Conservation (phyloP, 2,329 filamentous ascomycete genomes). For the Hymenoscyphus repandus region DNA sequence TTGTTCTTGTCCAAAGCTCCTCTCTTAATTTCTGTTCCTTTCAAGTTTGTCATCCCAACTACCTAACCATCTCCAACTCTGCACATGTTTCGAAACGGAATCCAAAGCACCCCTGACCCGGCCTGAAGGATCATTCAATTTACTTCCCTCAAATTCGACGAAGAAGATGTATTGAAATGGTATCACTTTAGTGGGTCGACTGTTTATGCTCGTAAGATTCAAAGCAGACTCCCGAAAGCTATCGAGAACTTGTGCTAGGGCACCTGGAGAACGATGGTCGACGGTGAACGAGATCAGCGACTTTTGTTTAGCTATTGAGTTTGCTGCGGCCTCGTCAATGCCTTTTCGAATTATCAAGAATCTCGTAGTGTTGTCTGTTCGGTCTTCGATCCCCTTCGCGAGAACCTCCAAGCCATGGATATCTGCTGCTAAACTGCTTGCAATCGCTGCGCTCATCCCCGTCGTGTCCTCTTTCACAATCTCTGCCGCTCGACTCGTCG, state of each 20-base stretch:
- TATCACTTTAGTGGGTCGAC: conserved; percentile 66
- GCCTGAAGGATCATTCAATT: conserved; percentile 45
- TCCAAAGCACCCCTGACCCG: conserved; percentile 56
- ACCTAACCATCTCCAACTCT: conserved; percentile 62
- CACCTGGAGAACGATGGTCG: conserved; percentile 70
- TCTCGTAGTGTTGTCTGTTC: conserved; percentile 69
- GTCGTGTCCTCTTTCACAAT: conserved; percentile 57
- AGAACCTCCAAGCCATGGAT: conserved; percentile 65
- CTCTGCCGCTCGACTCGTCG: conserved; percentile 80
- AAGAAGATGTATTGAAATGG: conserved; percentile 95
- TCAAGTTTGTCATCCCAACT: conserved; percentile 49
- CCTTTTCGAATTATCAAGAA: conserved; percentile 60
- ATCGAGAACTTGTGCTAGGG: conserved; percentile 72
- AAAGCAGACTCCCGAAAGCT: conserved; percentile 70
- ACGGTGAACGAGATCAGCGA: conserved; percentile 80
- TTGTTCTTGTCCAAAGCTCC: background rate
- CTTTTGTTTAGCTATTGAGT: conserved; percentile 43
- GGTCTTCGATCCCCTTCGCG: conserved; percentile 65
- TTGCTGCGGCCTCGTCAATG: conserved; percentile 15
- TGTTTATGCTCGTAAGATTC: conserved; percentile 88
- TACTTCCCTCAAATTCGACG: conserved; percentile 74
- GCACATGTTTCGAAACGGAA: conserved; percentile 52
- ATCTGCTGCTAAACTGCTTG: conserved; percentile 67
- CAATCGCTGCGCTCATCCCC: conserved; percentile 69
- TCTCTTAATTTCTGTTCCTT: background rate